Evolutionary conservation across 768 basidiomycete species (phyloP), one percentile per base, ranked within the genome.

Genomic region (Kwoniella sp.): DNA sequence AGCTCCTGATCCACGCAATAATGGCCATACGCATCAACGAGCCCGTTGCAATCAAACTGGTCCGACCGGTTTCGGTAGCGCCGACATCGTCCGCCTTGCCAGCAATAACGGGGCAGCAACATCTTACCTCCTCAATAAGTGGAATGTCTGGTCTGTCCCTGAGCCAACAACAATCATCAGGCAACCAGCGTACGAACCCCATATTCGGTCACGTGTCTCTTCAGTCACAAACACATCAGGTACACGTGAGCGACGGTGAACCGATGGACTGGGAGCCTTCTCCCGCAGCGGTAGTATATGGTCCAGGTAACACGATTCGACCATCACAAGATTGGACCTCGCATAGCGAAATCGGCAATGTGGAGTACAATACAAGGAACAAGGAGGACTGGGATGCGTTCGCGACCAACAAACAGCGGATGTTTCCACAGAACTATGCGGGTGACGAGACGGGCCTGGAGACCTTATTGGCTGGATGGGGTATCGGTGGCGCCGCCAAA

Each of bases 221-320:
- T 12, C 26, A 48, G 3, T 34, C 39, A 17, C 57, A 36, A 29
- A 23, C 15, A 17, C 44, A 42, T 17, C 43, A 46, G 22, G 19
- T 14, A 32, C 31, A 15, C 28, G 53, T 0, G n/a, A 27, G 29
- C 1, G 33, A 54, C 10, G 57, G 45, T 8, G 69, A 67, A 41
- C 40, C 56, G 15, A 75, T 73, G 73, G 73, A 75, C 26, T 73
- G 72, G 73, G 69, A 71, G 40, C 69, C 70, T 7, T 56, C 59
- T 1, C 54, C 50, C 23, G 28, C 47, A 9, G 20, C 50, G 3
- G 38, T 26, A n/a, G n/a, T n/a, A n/a, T n/a, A n/a, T n/a, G n/a
- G n/a, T n/a, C n/a, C n/a, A n/a, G n/a, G n/a, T n/a, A n/a, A n/a
- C n/a, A n/a, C n/a, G n/a, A n/a, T n/a, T n/a, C n/a, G n/a, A n/a